Base-by-base conservation (phyloP, 306 rosid genomes). In the Ceratonia siliqua region DNA sequence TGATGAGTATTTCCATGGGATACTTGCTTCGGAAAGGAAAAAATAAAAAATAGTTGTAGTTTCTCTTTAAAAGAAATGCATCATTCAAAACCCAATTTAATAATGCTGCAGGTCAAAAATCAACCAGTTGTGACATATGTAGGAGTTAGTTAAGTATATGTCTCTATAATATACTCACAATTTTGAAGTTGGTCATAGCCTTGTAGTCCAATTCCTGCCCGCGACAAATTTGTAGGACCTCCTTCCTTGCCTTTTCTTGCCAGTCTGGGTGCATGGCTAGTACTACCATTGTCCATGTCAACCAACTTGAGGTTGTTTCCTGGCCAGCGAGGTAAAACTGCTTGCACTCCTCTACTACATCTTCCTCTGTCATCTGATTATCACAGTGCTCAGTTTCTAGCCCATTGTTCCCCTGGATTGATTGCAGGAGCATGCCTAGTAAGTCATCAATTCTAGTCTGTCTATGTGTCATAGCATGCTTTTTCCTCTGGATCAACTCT, bases 181-280 rank as follows among this genome's bases (percentile, higher is more conserved):
- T 87, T 59, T 82, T 84, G 81, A 87, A 61, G 79, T 62, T 81
- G 74, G 71, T 24, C 41, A 80, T n/a, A 58, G 70, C 73, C 82
- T 80, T 86, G 63, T 77, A 82, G 35, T 36, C 43, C 46, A 83
- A 79, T 61, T 87, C 82, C 15, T 71, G 73, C 53, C 70, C 52
- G 7, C 74, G 85, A 74, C 81, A 83, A 33, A 85, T 59, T 72
- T 65, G 78, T 42, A 78, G 74, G 72, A 82, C 81, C 72, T 87
- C 87, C 24, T 82, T 74, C 77, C 89, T 87, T 62, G 84, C 89
- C 77, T 80, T 82, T 45, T 84, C 85, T 78, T 87, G 91, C 91
- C 81, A 87, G 0, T 71, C 76, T 22, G 77, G 78, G 76, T 84
- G 91, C 78, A 84, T 82, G 20, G 91, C 80, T 28, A 87, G 61